phyloP scores from a whole-genome alignment of 83 land plant genomes.

The Larix sibirica region DNA sequence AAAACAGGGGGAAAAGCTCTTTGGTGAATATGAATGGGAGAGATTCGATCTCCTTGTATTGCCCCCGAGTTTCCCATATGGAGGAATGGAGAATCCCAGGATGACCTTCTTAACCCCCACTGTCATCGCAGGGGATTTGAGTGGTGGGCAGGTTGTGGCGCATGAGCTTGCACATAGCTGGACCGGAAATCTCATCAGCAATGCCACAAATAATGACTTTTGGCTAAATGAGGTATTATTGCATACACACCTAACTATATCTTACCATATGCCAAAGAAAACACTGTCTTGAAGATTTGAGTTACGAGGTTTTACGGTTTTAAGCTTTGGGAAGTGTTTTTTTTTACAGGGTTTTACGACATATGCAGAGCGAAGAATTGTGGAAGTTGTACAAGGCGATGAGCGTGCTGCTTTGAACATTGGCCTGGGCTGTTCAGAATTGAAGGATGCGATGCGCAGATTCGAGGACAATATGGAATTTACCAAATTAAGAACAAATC shows the following conservation, averaged over 20 bases:
- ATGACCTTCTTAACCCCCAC: slow-evolving; percentile 94
- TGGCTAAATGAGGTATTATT: slow-evolving; percentile 89
- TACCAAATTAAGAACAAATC: slow-evolving; percentile 79
- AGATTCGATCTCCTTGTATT: slow-evolving; percentile 82
- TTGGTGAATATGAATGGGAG: slow-evolving; percentile 91
- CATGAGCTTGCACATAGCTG: slow-evolving; percentile 98
- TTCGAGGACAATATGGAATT: slow-evolving; percentile 89
- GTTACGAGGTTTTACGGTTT: not conserved
- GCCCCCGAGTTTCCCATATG: slow-evolving; percentile 93
- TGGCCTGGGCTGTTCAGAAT: slow-evolving; percentile 86
- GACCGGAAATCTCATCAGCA: slow-evolving; percentile 94
- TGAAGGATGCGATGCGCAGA: slow-evolving; percentile 69
- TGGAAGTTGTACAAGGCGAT: slow-evolving; percentile 84
- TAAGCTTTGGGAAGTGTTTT: not conserved
- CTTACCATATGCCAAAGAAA: not conserved
- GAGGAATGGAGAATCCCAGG: slow-evolving; percentile 97
- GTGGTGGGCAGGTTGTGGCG: slow-evolving; percentile 88
- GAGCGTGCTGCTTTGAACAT: slow-evolving; percentile 72
- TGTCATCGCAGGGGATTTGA: slow-evolving; percentile 80
- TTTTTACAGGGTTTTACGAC: slow-evolving; percentile 85
- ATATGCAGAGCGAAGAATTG: slow-evolving; percentile 91
- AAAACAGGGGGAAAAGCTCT: slow-evolving; percentile 71
- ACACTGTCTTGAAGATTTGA: not conserved
- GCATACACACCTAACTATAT: not conserved
- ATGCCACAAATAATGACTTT: slow-evolving; percentile 88